These are phyloP conservation scores for Nemania diffusa DNA, from an alignment of 2,329 filamentous ascomycete species.

Conservation along the genomic window DNA sequence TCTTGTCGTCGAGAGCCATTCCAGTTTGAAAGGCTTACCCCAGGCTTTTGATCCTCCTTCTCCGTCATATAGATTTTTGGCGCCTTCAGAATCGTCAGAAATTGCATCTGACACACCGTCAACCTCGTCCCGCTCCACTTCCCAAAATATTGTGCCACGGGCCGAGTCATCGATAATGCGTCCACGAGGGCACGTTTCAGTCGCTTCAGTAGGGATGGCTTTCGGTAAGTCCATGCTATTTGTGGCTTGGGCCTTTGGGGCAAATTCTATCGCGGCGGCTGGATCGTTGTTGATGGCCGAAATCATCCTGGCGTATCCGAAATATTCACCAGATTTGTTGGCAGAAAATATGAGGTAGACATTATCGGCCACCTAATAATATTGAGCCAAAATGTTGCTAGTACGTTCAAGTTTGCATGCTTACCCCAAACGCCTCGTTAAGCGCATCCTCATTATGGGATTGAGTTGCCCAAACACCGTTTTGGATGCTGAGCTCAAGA, in stretches of 20 bases:
- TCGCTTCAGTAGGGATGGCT: slow-evolving; percentile 82
- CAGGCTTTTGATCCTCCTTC: slow-evolving; percentile 72
- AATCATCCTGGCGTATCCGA: slow-evolving; percentile 91
- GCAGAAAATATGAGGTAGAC: slow-evolving; percentile 96
- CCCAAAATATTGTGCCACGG: slow-evolving; percentile 97
- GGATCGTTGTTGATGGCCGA: slow-evolving; percentile 85
- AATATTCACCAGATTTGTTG: slow-evolving; percentile 97
- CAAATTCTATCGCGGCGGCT: slow-evolving; percentile 74
- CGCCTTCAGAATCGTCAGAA: slow-evolving; percentile 46
- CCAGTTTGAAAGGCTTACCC: slow-evolving; percentile 90
- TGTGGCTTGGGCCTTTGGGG: slow-evolving; percentile 69
- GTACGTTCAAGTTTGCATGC: slow-evolving; percentile 8
- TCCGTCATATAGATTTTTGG: slow-evolving; percentile 49
- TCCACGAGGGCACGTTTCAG: slow-evolving; percentile 80
- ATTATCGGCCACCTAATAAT: slow-evolving; percentile 74
- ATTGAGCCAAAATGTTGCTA: slow-evolving; percentile 22
- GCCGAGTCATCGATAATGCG: slow-evolving; percentile 92
- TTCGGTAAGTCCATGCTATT: slow-evolving; percentile 76
- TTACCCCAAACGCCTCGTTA: slow-evolving; percentile 84
- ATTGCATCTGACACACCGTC: slow-evolving; percentile 51
- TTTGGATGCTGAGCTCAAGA: slow-evolving; percentile 86
- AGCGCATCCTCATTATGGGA: slow-evolving; percentile 88
- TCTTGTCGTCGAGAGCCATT: slow-evolving; percentile 86
- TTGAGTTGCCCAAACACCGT: slow-evolving; percentile 93
- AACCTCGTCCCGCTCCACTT: slow-evolving; percentile 73